Conservation (phyloP, 768 basidiomycete genomes). For the Lentinula sp. region DNA sequence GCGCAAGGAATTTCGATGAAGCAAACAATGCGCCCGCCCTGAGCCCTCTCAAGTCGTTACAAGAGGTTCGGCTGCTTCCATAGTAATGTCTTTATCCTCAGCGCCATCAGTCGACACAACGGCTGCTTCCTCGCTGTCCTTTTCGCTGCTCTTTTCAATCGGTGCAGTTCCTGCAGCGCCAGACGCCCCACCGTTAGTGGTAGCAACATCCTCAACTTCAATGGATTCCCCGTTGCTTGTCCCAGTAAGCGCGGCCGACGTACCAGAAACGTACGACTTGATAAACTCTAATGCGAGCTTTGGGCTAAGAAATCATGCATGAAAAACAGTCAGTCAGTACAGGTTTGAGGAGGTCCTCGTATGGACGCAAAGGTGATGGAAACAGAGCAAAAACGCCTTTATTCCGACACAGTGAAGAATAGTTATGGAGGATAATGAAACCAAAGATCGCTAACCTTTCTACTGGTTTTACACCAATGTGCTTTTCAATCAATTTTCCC, state of each 20-base stretch:
- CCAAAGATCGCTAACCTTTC: conserved; percentile 52
- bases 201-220: neutral
- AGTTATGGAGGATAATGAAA: neutral
- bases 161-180: neutral
- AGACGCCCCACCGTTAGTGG: neutral
- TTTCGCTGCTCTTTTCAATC: neutral
- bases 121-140: neutral
- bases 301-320: conserved; percentile 32
- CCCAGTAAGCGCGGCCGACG: neutral
- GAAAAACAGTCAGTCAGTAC: neutral
- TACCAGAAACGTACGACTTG: conserved; percentile 27
- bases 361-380: neutral
- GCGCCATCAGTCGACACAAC: neutral
- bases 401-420: neutral
- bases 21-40: no score
- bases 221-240: neutral
- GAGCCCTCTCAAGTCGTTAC: neutral
- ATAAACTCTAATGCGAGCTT: conserved; percentile 64
- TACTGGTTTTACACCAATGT: conserved; percentile 78
- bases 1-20: neutral
- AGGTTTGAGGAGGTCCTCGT: neutral
- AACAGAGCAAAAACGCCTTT: neutral
- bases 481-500: conserved; percentile 76
- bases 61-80: neutral
- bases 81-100: neutral